phyloP scores from a whole-genome alignment of 768 basidiomycete genomes.

The Phaeotremella skinneri region DNA sequence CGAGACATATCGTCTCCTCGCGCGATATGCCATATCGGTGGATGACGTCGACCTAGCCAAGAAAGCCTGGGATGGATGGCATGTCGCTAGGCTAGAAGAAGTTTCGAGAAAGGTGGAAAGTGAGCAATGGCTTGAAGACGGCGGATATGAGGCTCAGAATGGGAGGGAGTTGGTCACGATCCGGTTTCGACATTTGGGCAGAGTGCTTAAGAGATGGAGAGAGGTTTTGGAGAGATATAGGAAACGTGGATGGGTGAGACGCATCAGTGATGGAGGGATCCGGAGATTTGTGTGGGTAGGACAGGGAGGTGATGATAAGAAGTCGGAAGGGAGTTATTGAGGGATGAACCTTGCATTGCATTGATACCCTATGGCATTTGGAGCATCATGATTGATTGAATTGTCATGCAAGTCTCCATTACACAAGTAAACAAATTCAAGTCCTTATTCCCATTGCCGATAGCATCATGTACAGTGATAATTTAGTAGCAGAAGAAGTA shows the following conservation, averaged over 20 bases:
- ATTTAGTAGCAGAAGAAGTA: too few relatives aligned
- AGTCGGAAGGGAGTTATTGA: not conserved
- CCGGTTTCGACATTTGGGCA: not conserved
- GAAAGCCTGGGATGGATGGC: not conserved
- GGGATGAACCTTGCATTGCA: not conserved
- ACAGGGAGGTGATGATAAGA: not conserved
- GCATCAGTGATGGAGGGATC: not conserved
- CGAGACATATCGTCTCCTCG: not conserved
- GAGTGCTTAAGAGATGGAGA: not conserved
- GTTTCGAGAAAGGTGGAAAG: not conserved
- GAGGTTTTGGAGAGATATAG: not conserved
- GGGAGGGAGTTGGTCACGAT: not conserved
- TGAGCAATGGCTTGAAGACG: not conserved
- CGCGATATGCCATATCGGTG: not conserved
- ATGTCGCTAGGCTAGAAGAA: not conserved
- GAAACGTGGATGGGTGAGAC: not conserved
- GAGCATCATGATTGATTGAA: too few relatives aligned
- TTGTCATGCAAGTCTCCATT: too few relatives aligned
- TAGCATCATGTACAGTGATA: too few relatives aligned
- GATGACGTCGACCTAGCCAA: not conserved
- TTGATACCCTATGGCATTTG: not conserved
- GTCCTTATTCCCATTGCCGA: too few relatives aligned
- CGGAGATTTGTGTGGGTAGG: not conserved
- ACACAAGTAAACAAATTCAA: too few relatives aligned
- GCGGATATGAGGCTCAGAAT: not conserved